Conservation (phyloP, 2,329 filamentous ascomycete species). For the Neonectria ditissima region DNA sequence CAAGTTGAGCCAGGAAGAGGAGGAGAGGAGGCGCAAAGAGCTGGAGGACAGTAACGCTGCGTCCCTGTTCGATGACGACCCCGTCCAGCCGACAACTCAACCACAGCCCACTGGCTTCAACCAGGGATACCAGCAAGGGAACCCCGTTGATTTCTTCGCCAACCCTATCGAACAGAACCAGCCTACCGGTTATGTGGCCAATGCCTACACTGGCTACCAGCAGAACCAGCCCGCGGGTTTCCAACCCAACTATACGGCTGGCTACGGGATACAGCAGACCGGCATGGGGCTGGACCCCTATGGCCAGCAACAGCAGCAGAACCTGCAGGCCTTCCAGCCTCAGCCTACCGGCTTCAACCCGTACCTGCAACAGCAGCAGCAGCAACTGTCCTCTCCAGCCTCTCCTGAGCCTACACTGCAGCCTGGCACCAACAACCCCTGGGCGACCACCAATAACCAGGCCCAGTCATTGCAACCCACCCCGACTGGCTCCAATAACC, state of each 20-base stretch:
- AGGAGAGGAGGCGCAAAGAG: conserved; percentile 87
- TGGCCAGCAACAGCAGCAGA: conserved; percentile 56
- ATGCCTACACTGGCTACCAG: conserved; percentile 67
- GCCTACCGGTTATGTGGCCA: conserved; percentile 77
- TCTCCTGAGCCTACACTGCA: conserved; percentile 71
- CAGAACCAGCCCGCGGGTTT: conserved; percentile 62
- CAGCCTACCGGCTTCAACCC: conserved; percentile 65
- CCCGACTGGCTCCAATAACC: conserved; percentile 97
- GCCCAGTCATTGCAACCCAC: conserved; percentile 77
- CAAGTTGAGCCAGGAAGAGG: conserved; percentile 93
- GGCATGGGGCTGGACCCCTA: conserved; percentile 79
- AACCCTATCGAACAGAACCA: conserved; percentile 91
- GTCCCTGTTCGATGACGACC: conserved; percentile 88
- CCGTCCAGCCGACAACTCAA: conserved; percentile 66
- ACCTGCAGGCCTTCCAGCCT: conserved; percentile 58
- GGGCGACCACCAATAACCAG: conserved; percentile 75
- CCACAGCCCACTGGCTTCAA: conserved; percentile 91
- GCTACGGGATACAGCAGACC: conserved; percentile 72
- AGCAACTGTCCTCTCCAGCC: conserved; percentile 54
- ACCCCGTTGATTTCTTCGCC: conserved; percentile 95
- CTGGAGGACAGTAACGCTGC: conserved; percentile 87
- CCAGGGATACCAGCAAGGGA: conserved; percentile 97
- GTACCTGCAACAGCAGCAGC: conserved; percentile 58
- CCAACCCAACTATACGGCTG: conserved; percentile 71
- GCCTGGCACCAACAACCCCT: conserved; percentile 93